phyloP scores from a whole-genome alignment of 495 filamentous ascomycete species.

The Aspergillus bridgeri region DNA sequence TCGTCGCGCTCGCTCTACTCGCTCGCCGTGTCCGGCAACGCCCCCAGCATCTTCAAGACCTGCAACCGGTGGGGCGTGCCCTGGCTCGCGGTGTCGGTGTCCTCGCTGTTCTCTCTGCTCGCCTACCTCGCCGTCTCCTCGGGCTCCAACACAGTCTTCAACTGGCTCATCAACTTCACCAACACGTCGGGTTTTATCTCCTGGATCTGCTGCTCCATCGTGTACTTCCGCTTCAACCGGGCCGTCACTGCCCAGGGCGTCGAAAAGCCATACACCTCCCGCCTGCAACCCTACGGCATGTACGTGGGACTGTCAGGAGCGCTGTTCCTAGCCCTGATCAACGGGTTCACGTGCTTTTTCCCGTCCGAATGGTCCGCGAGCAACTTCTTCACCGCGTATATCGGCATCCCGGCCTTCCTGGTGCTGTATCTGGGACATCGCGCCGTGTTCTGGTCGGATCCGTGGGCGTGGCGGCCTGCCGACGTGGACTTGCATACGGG shows the following conservation, averaged over 20 bases:
- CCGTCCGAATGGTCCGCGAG: conserved; percentile 48
- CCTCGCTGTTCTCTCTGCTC: conserved; percentile 32
- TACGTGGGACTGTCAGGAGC: conserved; percentile 48
- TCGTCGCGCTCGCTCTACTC: conserved; percentile 65
- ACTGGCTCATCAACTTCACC: conserved; percentile 60
- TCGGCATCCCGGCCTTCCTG: conserved; percentile 58
- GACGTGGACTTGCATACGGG: conserved; percentile 60
- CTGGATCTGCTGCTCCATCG: conserved; percentile 59
- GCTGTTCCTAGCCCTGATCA: conserved; percentile 52
- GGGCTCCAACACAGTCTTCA: conserved; percentile 37
- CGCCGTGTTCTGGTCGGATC: conserved; percentile 42
- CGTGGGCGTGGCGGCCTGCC: conserved; percentile 48
- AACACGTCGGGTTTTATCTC: conserved; percentile 59
- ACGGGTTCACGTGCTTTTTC: conserved; percentile 63
- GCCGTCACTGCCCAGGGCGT: conserved; percentile 51
- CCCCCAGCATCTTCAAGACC: conserved; percentile 45
- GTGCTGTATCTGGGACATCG: conserved; percentile 54
- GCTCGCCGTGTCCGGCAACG: conserved; percentile 50
- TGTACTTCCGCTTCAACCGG: conserved; percentile 58
- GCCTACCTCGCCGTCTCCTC: conserved; percentile 36
- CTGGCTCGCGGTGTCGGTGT: conserved; percentile 38
- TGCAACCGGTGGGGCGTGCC: conserved; percentile 50
- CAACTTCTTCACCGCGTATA: conserved; percentile 60
- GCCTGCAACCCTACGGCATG: conserved; percentile 52
- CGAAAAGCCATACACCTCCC: conserved; percentile 50